phyloP scores from a whole-genome alignment of 1,139 yeast species.

The Yamadazyma dushanensis region DNA sequence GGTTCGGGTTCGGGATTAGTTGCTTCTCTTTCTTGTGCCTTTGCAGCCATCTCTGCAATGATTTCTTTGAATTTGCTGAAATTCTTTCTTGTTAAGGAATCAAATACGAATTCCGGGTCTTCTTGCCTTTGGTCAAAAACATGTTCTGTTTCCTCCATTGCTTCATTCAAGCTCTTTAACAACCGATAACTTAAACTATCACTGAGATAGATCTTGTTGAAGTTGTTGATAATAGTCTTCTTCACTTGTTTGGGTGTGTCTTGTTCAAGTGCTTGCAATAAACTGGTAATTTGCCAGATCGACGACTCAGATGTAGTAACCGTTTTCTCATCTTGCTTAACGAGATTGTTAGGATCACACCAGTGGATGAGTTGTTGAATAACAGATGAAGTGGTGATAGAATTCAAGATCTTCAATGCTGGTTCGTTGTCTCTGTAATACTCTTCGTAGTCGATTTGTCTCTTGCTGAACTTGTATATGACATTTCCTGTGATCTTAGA shows the following conservation, averaged over 20 bases:
- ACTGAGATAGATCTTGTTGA: constrained; percentile 47
- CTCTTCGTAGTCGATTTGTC: constrained; percentile 7
- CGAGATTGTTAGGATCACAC: constrained; percentile 81
- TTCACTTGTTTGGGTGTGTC: constrained; percentile 55
- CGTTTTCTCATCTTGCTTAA: constrained; percentile 39
- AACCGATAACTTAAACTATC: constrained; percentile 30
- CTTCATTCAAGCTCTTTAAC: constrained; percentile 33
- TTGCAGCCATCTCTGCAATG: constrained; percentile 28
- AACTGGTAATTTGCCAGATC: constrained; percentile 55
- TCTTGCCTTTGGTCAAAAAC: constrained; percentile 24
- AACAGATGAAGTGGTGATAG: constrained; percentile 52
- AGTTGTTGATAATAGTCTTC: constrained; percentile 54
- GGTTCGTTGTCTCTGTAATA: constrained; percentile 8
- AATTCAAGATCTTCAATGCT: constrained; percentile 21
- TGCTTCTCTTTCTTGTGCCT: constrained; percentile 11
- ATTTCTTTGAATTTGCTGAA: constrained; percentile 43
- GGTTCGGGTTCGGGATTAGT: constrained; percentile 13
- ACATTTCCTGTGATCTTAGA: constrained; percentile 68
- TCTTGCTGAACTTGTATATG: constrained; percentile 46
- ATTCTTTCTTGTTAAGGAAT: constrained; percentile 45
- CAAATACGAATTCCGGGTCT: constrained; percentile 38
- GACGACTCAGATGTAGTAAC: constrained; percentile 27
- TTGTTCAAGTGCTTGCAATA: constrained; percentile 52
- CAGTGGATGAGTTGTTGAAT: constrained; percentile 77
- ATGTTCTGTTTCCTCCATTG: constrained; percentile 34